Conservation (phyloP, 1,139 yeast species). For the Yamadazyma oceani region DNA sequence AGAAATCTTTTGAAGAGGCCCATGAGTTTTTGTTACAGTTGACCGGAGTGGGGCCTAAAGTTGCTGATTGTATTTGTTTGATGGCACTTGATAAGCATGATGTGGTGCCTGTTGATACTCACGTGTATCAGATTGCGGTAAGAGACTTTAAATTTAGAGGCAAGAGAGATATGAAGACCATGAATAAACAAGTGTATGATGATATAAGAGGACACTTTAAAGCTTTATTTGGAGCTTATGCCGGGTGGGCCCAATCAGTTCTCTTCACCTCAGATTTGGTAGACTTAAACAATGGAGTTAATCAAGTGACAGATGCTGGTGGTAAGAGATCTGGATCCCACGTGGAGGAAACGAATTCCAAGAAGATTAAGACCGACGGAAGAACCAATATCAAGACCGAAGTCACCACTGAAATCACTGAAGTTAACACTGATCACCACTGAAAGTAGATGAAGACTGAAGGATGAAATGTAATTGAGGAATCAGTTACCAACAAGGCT, state of each 20-base stretch:
- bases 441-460: no score
- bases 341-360: no score
- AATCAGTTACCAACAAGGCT: no score
- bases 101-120: constrained; percentile 94
- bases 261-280: constrained; percentile 81
- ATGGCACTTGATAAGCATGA: constrained; percentile 91
- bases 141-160: constrained; percentile 71
- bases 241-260: constrained; percentile 98
- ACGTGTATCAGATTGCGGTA: constrained; percentile 88
- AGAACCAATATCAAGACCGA: no score
- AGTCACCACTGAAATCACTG: no score
- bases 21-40: constrained; percentile 66
- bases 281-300: constrained; percentile 61
- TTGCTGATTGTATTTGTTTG: constrained; percentile 86
- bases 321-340: no score
- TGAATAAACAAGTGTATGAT: constrained; percentile 60
- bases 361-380: no score
- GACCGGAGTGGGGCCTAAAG: constrained; percentile 96
- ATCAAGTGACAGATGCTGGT: constrained; percentile 16
- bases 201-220: constrained; percentile 62
- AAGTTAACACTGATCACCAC: no score
- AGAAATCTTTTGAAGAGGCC: constrained; percentile 51
- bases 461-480: no score
- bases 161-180: constrained; percentile 44
- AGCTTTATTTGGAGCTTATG: constrained; percentile 80